phyloP scores from a whole-genome alignment of 495 filamentous ascomycete genomes.

The Friedmanniomyces simplex region DNA sequence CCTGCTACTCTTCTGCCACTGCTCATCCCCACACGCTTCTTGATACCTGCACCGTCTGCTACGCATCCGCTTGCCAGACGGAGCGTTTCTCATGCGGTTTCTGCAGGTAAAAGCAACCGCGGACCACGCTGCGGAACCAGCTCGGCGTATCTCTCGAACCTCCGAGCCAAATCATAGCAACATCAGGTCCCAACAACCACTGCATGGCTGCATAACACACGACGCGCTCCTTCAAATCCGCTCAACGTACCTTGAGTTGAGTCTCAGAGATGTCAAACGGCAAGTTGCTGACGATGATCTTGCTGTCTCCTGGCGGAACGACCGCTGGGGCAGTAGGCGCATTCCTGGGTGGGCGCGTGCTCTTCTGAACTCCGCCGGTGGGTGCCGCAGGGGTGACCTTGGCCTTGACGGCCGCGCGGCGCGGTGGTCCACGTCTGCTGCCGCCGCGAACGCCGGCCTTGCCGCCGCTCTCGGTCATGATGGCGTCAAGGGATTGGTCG shows the following conservation, averaged over 20 bases:
- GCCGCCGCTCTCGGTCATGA: constrained; percentile 66
- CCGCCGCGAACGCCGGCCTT: constrained; percentile 37
- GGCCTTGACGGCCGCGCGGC: constrained; percentile 39
- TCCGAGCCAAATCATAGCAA: too few species aligned
- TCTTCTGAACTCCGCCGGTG: constrained; percentile 82
- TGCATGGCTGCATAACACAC: too few species aligned
- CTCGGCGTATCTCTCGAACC: neutral
- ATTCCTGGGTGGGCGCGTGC: constrained; percentile 42
- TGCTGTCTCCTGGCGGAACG: constrained; percentile 59
- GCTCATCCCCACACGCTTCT: neutral
- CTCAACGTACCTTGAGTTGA: constrained; percentile 99
- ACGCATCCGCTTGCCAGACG: constrained; percentile 21
- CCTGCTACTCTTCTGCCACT: constrained; percentile 14
- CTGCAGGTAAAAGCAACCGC: constrained; percentile 1
- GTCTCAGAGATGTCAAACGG: constrained; percentile 87
- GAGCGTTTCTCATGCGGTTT: constrained; percentile 7
- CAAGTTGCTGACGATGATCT: constrained; percentile 97
- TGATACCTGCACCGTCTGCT: constrained; percentile 10
- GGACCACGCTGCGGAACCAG: neutral
- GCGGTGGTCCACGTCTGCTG: constrained; percentile 28
- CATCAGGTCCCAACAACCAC: too few species aligned
- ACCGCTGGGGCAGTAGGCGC: constrained; percentile 42
- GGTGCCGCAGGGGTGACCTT: constrained; percentile 48
- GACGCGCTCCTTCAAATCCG: constrained; percentile 27
- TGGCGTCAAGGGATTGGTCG: constrained; percentile 90